These are phyloP conservation scores for Omphalea diandra DNA, from an alignment of 441 rosid genomes.

Conservation along the genomic window DNA sequence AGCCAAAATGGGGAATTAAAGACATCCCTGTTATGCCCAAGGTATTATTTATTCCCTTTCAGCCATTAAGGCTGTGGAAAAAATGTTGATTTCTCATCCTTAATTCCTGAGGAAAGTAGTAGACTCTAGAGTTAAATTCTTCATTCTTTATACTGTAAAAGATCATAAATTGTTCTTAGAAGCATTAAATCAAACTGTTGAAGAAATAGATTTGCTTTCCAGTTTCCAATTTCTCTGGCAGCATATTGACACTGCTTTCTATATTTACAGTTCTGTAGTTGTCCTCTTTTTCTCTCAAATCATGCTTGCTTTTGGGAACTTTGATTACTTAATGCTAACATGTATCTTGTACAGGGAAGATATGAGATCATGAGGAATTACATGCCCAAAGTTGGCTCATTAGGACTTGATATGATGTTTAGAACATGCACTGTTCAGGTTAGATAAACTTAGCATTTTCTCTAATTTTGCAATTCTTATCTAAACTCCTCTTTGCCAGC, in stretches of 20 bases:
- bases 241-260: too few species aligned
- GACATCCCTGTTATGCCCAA: constrained; percentile 98
- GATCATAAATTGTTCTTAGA: not conserved
- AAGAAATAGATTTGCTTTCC: constrained; percentile 1
- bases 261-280: not conserved
- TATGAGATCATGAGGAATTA: constrained; percentile 95
- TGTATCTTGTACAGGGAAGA: constrained; percentile 72
- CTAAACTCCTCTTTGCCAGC: constrained; percentile 10
- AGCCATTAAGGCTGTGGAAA: not conserved
- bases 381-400: constrained; percentile 97
- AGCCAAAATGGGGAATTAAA: constrained; percentile 83
- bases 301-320: constrained; percentile 1
- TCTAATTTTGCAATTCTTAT: constrained; percentile 17
- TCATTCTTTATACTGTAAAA: not conserved
- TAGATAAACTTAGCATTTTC: constrained; percentile 29
- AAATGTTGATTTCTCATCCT: not conserved
- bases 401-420: constrained; percentile 99
- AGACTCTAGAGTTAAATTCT: not conserved
- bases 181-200: not conserved
- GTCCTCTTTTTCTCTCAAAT: not conserved
- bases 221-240: not conserved
- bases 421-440: constrained; percentile 99
- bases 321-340: constrained; percentile 27
- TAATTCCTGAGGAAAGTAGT: not conserved
- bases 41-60: constrained; percentile 37